phyloP scores from a whole-genome alignment of 768 basidiomycete genomes.

The Mycena olivaceomarginata region DNA sequence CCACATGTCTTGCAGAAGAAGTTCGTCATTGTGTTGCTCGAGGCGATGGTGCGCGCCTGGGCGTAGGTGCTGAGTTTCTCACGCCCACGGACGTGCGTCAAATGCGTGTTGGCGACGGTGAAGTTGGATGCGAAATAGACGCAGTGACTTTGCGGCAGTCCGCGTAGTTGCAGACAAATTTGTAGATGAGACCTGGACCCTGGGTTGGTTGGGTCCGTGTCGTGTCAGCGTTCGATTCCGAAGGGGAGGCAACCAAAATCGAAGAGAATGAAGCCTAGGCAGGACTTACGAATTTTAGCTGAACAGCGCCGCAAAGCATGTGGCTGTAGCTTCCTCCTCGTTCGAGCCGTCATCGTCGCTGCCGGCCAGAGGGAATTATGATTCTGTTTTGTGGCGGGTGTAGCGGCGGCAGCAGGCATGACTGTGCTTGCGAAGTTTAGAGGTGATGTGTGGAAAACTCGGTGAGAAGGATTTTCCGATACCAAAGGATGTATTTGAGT shows the following conservation, averaged over 20 bases:
- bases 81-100: conserved; percentile 24
- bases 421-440: too few species aligned
- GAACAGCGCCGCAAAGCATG: not conserved
- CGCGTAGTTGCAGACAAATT: conserved; percentile 35
- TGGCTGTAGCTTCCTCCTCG: not conserved
- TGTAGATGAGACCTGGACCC: conserved; percentile 27
- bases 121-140: too few species aligned
- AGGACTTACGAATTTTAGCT: not conserved
- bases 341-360: not conserved
- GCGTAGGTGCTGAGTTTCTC: conserved; percentile 23
- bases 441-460: too few species aligned
- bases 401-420: too few species aligned
- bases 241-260: too few species aligned
- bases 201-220: conserved; percentile 13
- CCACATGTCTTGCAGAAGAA: conserved; percentile 35
- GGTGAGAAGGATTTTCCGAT: too few species aligned
- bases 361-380: too few species aligned
- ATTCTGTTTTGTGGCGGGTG: too few species aligned
- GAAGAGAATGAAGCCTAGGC: not conserved
- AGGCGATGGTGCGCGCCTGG: conserved; percentile 2
- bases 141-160: not conserved
- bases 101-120: too few species aligned
- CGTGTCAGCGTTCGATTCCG: not conserved
- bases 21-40: conserved; percentile 15
- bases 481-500: too few species aligned